Base-by-base conservation (phyloP, 306 rosid species). In the Carpinus fangiana region DNA sequence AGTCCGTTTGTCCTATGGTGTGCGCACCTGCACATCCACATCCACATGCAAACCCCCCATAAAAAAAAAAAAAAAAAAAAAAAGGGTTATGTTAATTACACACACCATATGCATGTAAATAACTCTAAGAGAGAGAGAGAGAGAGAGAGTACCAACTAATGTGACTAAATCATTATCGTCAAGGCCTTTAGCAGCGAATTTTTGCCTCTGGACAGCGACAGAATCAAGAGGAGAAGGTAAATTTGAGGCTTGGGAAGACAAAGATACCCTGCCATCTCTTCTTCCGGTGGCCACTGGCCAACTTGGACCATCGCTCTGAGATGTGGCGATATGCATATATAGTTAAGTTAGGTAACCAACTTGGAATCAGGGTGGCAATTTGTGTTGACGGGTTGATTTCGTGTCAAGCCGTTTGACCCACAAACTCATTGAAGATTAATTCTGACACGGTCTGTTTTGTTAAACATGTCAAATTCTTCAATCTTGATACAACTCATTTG, bases 141-240 rank as follows among this genome's bases (percentile, higher is more conserved):
- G 17, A 14, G 46, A 81, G 54, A 73, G 14, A 54, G 67, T 89
- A 93, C 98, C 93, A 53, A 87, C 79, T 80, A 93, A 79, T 2
- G 97, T 89, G 47, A 87, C 93, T 70, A 91, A 96, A 79, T 93
- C 91, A 47, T 86, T 90, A 56, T 83, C 92, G 56, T 83, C 78
- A 1, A 93, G 90, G 80, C 96, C 93, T 89, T 91, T 91, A 45
- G 88, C 85, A 17, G 87, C 87, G 82, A 90, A 87, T 23, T 93
- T 89, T 84, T 90, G 83, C 62, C 82, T 87, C 41, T 85, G 93
- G 60, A 76, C 74, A 36, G 89, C 84, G 52, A 93, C 79, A 4
- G 93, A 56, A 47, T 91, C 97, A 7, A 91, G 89, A 36, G 98
- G 97, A 82, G 98, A 93, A 59, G 98, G 96, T 60, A 91, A 31